A percentile compares a stretch with the other conserved stretches of the same genome.
These are phyloP conservation scores for Cryptococcus sp. DNA, from an alignment of 1,284 basidiomycete genomes.

Conservation along the genomic window DNA sequence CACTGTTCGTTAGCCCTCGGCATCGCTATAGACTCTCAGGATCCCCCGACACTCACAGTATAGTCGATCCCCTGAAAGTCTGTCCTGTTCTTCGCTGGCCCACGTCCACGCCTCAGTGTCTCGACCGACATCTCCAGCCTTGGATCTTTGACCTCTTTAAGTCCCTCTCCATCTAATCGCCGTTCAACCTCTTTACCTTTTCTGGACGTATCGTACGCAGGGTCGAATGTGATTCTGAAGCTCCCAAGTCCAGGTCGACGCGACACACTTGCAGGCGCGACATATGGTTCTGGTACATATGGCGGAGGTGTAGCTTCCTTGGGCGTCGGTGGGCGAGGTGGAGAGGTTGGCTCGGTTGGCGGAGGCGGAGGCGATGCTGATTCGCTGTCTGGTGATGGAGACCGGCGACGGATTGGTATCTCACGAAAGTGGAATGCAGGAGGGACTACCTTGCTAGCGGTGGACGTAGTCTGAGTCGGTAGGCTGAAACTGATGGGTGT, in stretches of 20 bases:
- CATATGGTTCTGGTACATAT: slow-evolving; percentile 17
- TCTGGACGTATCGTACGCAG: slow-evolving; percentile 11
- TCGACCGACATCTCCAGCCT: slow-evolving; percentile 22
- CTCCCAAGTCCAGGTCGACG: slow-evolving; percentile 29
- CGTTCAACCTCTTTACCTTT: slow-evolving; percentile 21
- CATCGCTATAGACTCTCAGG: background rate
- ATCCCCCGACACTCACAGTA: slow-evolving; percentile 29
- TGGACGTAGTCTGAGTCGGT: slow-evolving; percentile 9
- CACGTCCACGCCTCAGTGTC: slow-evolving; percentile 23
- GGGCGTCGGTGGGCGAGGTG: background rate
- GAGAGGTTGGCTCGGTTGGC: background rate
- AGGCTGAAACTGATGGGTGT: slow-evolving; percentile 2
- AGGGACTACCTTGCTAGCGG: slow-evolving; percentile 20
- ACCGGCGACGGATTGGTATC: slow-evolving; percentile 7
- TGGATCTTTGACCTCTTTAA: slow-evolving; percentile 30
- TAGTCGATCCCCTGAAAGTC: slow-evolving; percentile 31
- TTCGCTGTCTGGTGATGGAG: slow-evolving; percentile 4
- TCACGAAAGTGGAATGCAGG: slow-evolving; percentile 27
- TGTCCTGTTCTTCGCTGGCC: slow-evolving; percentile 27
- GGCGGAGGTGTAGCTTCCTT: slow-evolving; percentile 5
- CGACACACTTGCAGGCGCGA: slow-evolving; percentile 20
- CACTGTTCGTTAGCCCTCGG: slow-evolving; percentile 52
- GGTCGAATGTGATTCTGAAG: slow-evolving; percentile 20
- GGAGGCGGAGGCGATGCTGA: slow-evolving; percentile 1
- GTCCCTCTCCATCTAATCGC: slow-evolving; percentile 37